Evolutionary conservation across 2,329 filamentous ascomycete genomes (phyloP), one percentile per base, ranked within the genome.

Genomic region (Exophiala xenobiotica): DNA sequence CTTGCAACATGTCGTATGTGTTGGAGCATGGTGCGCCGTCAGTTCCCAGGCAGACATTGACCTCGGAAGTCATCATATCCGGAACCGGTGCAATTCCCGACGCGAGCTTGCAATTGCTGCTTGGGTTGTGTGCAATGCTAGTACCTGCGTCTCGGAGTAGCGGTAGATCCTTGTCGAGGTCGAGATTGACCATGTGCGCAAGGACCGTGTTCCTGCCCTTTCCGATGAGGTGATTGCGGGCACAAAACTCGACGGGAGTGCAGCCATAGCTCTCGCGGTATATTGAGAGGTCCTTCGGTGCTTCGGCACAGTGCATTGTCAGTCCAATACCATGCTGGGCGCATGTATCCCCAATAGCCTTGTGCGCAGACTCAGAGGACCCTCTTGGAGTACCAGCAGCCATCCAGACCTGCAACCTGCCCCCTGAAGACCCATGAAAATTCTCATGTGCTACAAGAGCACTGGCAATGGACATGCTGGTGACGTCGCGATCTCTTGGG

Each of bases 11-110:
- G 53, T 78, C 76, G 60, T 76, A 77, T 5, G 72, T 72, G 55
- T 78, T 78, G 27, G 75, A 75, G 61, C 76, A 79, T 0, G 77
- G 77, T 0, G 76, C 77, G 0, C 77, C 77, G 58, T 80, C 77
- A 0, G 77, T 79, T 0, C 77, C 78, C 0, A 80, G 63, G 0
- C 67, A 65, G 5, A 79, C 70, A 52, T 77, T 78, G 4, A 79
- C 70, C 0, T 68, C 68, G 0, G 65, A 67, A 0, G 61, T 53
- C 18, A 76, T 63, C 61, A 79, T 65, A 20, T 74, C 69, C 0
- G 75, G 75, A 0, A 79, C 68, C 4, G 69, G 66, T 19, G 73
- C 74, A 46, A 78, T 72, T 0, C 77, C 78, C 1, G 75, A 78
- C 0, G 73, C 76, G 11, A 80, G 70, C 61, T 79, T 80, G 22